phyloP scores from a whole-genome alignment of 225 moss, liverwort and hornwort species.

The Bryoerythrophyllum caledonicum region DNA sequence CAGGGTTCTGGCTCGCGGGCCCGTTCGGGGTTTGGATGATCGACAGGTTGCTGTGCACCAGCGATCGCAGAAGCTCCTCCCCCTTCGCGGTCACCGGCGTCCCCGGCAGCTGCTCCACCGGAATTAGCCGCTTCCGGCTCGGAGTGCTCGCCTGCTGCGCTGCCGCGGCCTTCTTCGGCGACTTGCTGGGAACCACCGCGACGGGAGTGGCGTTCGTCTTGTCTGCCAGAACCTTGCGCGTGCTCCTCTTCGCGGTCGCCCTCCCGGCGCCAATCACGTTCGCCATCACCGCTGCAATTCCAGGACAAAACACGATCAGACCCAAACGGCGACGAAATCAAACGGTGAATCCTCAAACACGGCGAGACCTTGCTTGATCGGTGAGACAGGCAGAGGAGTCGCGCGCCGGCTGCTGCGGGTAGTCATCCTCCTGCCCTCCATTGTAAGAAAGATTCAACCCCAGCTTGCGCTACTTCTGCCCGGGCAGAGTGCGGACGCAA shows the following conservation, averaged over 20 bases:
- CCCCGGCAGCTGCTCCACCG: neutral
- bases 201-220: conserved; percentile 39
- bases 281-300: conserved; percentile 25
- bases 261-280: conserved; percentile 18
- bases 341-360: too few species aligned
- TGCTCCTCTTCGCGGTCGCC: conserved; percentile 1
- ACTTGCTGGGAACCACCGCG: conserved; percentile 9
- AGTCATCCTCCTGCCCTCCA: conserved; percentile 40
- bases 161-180: neutral
- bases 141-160: neutral
- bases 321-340: neutral
- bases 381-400: conserved; percentile 18
- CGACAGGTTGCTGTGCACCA: conserved; percentile 26
- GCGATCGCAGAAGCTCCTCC: conserved; percentile 42
- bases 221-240: conserved; percentile 41
- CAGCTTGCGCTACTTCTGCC: neutral
- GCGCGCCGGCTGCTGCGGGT: conserved; percentile 36
- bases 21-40: conserved; percentile 26
- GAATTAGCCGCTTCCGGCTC: neutral
- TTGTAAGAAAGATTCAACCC: neutral
- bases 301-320: neutral
- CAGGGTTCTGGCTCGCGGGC: neutral
- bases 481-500: neutral
- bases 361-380: conserved; percentile 30
- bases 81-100: conserved; percentile 24